phyloP scores from a whole-genome alignment of 202 grass and related monocot species.

The Saccharum hybrid region DNA sequence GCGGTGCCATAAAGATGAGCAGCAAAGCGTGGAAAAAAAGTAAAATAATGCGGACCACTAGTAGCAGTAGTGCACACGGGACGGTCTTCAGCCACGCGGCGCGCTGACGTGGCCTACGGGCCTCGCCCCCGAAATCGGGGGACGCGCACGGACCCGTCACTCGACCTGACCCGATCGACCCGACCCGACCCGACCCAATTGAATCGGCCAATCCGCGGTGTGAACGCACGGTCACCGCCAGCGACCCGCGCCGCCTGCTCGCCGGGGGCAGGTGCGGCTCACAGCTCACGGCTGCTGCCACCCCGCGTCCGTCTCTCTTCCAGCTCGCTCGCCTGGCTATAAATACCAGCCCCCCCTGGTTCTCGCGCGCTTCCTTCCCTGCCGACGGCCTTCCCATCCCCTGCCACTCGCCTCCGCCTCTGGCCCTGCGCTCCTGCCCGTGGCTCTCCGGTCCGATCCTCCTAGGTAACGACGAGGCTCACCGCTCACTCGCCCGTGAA shows the following conservation, averaged over 20 bases:
- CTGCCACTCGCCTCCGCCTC: not conserved
- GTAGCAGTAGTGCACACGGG: not conserved
- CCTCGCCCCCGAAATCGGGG: too few relatives aligned
- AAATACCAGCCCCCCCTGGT: not conserved
- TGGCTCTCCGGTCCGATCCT: not conserved
- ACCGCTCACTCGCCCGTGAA: not conserved
- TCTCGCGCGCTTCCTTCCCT: not conserved
- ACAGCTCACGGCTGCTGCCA: not conserved
- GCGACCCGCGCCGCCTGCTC: not conserved
- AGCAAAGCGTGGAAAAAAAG: too few relatives aligned
- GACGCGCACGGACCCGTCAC: too few relatives aligned
- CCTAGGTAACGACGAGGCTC: slow-evolving; percentile 29
- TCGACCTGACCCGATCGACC: too few relatives aligned
- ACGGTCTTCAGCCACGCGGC: not conserved
- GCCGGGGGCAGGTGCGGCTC: slow-evolving; percentile 8
- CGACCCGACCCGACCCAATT: too few relatives aligned
- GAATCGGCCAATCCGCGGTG: too few relatives aligned
- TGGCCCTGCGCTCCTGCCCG: not conserved
- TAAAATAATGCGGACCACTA: not conserved
- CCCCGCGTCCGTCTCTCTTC: too few relatives aligned
- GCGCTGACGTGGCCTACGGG: too few relatives aligned
- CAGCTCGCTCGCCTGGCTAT: not conserved
- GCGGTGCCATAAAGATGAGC: too few relatives aligned
- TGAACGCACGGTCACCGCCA: too few relatives aligned
- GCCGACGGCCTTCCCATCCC: not conserved